These are phyloP conservation scores for Malus sylvestris DNA, from an alignment of 306 rosid genomes.

Conservation along the genomic window DNA sequence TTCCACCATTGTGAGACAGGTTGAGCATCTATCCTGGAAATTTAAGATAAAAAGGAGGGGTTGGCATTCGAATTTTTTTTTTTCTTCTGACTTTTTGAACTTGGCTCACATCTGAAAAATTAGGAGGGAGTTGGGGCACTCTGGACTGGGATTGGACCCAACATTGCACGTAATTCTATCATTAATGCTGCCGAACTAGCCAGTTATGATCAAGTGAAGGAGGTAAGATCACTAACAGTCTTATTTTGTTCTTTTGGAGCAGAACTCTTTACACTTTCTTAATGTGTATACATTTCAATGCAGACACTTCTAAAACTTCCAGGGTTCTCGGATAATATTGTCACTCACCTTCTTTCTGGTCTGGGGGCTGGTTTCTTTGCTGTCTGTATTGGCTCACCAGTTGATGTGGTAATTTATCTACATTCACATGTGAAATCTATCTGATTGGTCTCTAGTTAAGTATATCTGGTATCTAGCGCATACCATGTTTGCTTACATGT, in stretches of 20 bases:
- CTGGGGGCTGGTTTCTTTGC: constrained; percentile 96
- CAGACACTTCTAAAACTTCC: constrained; percentile 96
- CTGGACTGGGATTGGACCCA: constrained; percentile 97
- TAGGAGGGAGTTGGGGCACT: constrained; percentile 92
- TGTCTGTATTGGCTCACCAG: constrained; percentile 95
- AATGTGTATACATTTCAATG: constrained; percentile 9
- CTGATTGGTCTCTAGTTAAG: neutral
- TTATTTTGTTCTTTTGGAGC: constrained; percentile 11
- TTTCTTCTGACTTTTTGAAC: constrained; percentile 1
- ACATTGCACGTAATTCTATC: constrained; percentile 86
- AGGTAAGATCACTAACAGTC: constrained; percentile 31
- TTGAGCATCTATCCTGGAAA: constrained; percentile 22
- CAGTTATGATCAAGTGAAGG: constrained; percentile 95
- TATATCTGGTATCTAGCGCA: neutral
- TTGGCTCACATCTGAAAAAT: neutral
- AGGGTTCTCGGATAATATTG: constrained; percentile 79
- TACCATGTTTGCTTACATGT: neutral
- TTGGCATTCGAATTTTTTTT: neutral
- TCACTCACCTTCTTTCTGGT: constrained; percentile 88
- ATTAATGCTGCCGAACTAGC: constrained; percentile 98
- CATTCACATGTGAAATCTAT: neutral
- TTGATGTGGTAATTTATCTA: constrained; percentile 77
- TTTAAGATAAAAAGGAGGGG: neutral
- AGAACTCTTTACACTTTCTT: neutral
- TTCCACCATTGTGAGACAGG: constrained; percentile 87